Base-by-base conservation (phyloP, 441 rosid species). In the Caryocar brasiliense region DNA sequence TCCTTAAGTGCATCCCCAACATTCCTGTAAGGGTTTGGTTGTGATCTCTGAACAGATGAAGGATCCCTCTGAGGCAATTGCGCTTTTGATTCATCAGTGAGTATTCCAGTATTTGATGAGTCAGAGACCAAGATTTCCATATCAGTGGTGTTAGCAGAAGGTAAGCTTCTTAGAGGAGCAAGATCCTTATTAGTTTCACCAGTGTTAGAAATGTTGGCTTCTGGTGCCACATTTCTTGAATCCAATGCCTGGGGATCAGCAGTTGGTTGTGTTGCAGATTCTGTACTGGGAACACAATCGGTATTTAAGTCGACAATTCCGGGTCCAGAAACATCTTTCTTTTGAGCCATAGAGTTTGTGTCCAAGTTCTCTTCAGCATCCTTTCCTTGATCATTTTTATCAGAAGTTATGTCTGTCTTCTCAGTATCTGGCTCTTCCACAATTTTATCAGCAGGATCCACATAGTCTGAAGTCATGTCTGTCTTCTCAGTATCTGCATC, bases 1-100 rank as follows among this genome's bases (percentile, higher is more conserved):
- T 82, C 85, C 71, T 86, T 71, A 58, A 79, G 65, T 33, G 99
- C 96, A 78, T 86, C 82, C 29, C 96, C 99, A 33, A 83, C 74
- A 44, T 64, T 89, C 62, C 97, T 66, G 24, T 86, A 89, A 35
- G 93, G 95, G 53, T 93, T 93, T 15, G 81, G 78, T 64, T 65
- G 79, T 47, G 63, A 65, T 60, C 75, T 77, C 59, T 69, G 79
- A 63, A 57, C 29, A 36, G 71, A 20, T 17, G 77, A 69, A 41
- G 82, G 46, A 60, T 79, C 87, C 43, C 57, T 66, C 62, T 47
- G 72, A 50, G 91, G 51, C 33, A 64, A 24, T 51, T 70, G 77
- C 38, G 61, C 44, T 54, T 72, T 65, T 32, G 65, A 72, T 58
- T 69, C 66, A 50, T 80, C 77, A 3, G 78, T 67, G 41, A 85